A percentile compares a stretch with the other conserved stretches of the same genome.
Evolutionary conservation across 768 basidiomycete genomes (phyloP).

Genomic region (Phallus indusiatus): DNA sequence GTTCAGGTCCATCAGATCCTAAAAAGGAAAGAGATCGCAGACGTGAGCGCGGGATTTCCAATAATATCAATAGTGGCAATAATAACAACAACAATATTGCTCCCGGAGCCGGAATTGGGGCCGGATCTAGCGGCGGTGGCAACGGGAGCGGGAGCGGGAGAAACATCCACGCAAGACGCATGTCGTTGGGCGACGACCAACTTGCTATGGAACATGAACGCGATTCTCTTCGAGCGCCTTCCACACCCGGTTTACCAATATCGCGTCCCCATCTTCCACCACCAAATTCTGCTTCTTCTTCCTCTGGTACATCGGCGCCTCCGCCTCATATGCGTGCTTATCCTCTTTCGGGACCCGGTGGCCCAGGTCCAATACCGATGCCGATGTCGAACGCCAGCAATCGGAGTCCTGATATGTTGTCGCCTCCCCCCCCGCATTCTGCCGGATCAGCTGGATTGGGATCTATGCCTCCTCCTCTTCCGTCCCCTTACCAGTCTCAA

Average conservation of each 20-base stretch:
- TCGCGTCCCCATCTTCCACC: neutral
- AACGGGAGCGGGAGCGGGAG: neutral
- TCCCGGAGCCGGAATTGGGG: neutral
- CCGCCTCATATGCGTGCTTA: neutral
- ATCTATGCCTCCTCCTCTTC: neutral
- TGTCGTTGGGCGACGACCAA: neutral
- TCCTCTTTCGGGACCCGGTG: neutral
- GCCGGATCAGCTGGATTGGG: neutral
- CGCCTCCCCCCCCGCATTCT: neutral
- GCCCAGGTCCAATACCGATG: neutral
- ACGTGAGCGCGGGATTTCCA: neutral
- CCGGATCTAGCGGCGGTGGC: neutral
- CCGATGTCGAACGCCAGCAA: neutral
- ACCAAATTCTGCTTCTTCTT: neutral
- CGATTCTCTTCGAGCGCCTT: neutral
- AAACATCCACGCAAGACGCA: neutral
- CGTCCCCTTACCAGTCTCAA: neutral
- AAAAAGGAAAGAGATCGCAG: neutral
- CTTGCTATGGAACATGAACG: neutral
- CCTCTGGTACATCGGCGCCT: neutral
- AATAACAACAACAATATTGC: neutral
- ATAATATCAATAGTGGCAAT: too few relatives aligned
- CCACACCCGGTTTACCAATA: neutral
- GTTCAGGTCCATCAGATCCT: neutral
- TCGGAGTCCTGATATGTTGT: neutral